These are phyloP conservation scores for Obelidium mucronatum DNA, from an alignment of 192 early-diverging fungal species.

Conservation along the genomic window DNA sequence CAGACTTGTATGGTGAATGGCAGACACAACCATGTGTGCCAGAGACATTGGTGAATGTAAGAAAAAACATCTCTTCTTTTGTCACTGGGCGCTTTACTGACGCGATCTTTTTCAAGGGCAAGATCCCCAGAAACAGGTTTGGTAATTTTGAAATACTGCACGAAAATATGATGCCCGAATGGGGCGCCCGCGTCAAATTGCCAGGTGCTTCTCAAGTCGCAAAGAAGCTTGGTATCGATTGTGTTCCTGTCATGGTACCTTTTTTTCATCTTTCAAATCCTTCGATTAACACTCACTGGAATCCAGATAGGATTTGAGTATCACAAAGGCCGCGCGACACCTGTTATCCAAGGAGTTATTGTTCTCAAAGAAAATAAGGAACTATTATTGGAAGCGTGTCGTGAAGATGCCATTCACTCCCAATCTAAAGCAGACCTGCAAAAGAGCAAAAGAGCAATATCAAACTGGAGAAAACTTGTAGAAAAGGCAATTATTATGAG, in stretches of 20 bases:
- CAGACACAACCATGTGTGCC: conserved; percentile 79
- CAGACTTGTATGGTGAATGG: conserved; percentile 83
- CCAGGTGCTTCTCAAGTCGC: conserved; percentile 71
- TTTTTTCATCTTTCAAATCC: conserved; percentile 1
- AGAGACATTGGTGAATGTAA: conserved; percentile 60
- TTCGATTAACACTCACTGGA: not conserved
- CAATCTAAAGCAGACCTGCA: conserved; percentile 5
- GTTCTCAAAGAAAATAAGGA: conserved; percentile 66
- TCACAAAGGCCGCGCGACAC: conserved; percentile 60
- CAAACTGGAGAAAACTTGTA: conserved; percentile 25
- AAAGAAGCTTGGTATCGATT: conserved; percentile 79
- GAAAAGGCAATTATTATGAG: conserved; percentile 21
- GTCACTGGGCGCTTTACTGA: not conserved
- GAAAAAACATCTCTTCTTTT: conserved; percentile 3
- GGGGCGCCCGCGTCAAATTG: conserved; percentile 76
- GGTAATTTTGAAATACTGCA: conserved; percentile 89
- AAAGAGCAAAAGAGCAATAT: not conserved
- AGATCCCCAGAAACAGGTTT: conserved; percentile 81
- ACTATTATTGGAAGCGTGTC: conserved; percentile 52
- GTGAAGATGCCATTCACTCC: conserved; percentile 10
- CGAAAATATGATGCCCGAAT: conserved; percentile 81
- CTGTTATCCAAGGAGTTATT: conserved; percentile 74
- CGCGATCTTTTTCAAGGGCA: conserved; percentile 66
- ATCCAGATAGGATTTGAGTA: conserved; percentile 78
- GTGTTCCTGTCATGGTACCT: conserved; percentile 80